phyloP scores from a whole-genome alignment of 108 stramenopile species.

The Nitzschia palea region DNA sequence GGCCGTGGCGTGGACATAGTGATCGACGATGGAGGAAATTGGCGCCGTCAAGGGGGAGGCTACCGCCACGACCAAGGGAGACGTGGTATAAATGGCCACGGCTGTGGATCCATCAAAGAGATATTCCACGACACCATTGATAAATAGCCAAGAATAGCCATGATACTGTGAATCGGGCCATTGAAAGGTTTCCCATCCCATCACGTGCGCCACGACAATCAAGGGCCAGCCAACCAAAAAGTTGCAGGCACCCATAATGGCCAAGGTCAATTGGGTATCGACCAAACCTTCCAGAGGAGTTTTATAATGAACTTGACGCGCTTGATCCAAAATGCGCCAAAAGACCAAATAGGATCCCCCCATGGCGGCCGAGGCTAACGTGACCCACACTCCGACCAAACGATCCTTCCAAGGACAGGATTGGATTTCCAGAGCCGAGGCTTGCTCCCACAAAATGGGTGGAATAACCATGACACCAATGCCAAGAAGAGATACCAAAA shows the following conservation, averaged over 20 bases:
- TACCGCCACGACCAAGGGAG: conserved; percentile 21
- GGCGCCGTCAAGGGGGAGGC: conserved; percentile 33
- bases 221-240: conserved; percentile 24
- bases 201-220: conserved; percentile 10
- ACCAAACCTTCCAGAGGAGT: conserved; percentile 1
- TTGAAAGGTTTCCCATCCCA: conserved; percentile 20
- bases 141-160: not conserved
- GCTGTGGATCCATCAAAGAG: conserved; percentile 32
- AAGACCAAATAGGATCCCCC: conserved; percentile 26
- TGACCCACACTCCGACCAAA: conserved; percentile 10
- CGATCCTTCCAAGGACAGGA: not conserved
- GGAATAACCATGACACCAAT: conserved; percentile 28
- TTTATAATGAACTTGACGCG: not conserved
- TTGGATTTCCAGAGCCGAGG: not conserved
- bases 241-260: conserved; percentile 31
- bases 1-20: conserved; percentile 2
- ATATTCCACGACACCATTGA: conserved; percentile 37
- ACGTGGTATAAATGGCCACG: conserved; percentile 32
- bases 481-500: conserved; percentile 16
- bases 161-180: not conserved
- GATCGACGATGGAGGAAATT: conserved; percentile 10
- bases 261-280: conserved; percentile 36
- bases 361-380: conserved; percentile 20
- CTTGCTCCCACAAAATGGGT: not conserved
- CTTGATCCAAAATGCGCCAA: conserved; percentile 17